phyloP scores from a whole-genome alignment of 768 basidiomycete genomes.

The Cystofilobasidium ferigula region DNA sequence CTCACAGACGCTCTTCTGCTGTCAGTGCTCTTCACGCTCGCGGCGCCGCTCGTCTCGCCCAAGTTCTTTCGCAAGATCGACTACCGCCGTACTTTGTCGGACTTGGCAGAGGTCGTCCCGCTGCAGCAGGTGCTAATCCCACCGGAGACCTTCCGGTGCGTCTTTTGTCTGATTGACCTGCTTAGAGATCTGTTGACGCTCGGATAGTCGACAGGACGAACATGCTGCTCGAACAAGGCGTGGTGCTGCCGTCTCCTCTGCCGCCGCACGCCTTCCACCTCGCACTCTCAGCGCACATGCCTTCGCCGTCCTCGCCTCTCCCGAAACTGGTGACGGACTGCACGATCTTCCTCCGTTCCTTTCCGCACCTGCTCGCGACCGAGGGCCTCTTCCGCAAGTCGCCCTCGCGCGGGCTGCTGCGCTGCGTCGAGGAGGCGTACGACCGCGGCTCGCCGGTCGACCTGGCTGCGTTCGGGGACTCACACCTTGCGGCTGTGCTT shows the following conservation, averaged over 20 bases:
- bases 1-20: conserved; percentile 3
- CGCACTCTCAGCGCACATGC: conserved; percentile 70
- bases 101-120: conserved; percentile 63
- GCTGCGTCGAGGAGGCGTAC: conserved; percentile 69
- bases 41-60: conserved; percentile 80
- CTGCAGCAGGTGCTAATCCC: conserved; percentile 79
- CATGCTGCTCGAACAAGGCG: conserved; percentile 58
- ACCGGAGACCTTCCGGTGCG: conserved; percentile 69
- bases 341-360: conserved; percentile 57
- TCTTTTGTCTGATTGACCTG: neutral
- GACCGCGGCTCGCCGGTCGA: conserved; percentile 68
- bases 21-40: conserved; percentile 75
- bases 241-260: conserved; percentile 51
- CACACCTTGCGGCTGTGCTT: conserved; percentile 70
- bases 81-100: conserved; percentile 66
- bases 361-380: conserved; percentile 49
- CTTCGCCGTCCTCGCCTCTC: conserved; percentile 63
- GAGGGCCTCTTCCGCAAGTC: conserved; percentile 78
- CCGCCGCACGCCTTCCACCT: conserved; percentile 62
- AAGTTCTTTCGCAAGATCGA: conserved; percentile 79
- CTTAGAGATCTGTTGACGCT: neutral
- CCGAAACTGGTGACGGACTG: conserved; percentile 69
- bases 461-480: conserved; percentile 61
- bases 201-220: conserved; percentile 53
- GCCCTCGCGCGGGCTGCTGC: conserved; percentile 56